These are phyloP conservation scores for Saksenaea vasiformis DNA, from an alignment of 371 early-diverging fungal genomes.

Conservation along the genomic window DNA sequence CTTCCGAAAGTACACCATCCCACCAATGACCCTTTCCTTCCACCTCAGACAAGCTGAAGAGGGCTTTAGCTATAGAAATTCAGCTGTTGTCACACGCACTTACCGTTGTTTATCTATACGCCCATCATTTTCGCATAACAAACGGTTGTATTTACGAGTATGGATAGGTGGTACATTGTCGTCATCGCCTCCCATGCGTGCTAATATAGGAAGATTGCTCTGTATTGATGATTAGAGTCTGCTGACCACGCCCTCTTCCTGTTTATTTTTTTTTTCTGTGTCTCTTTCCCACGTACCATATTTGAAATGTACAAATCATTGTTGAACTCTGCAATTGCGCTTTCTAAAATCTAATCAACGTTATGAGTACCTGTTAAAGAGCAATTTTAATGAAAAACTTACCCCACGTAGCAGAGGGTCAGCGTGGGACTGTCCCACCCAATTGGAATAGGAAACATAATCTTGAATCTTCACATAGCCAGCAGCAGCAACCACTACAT, in stretches of 20 bases:
- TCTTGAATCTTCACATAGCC: conserved; percentile 73
- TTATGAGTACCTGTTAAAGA: background rate
- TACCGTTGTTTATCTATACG: conserved; percentile 36
- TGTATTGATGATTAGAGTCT: conserved; percentile 12
- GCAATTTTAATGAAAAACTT: conserved; percentile 13
- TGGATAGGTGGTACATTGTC: conserved; percentile 76
- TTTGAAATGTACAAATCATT: conserved; percentile 70
- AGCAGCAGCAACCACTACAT: conserved; percentile 63
- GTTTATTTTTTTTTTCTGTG: too few relatives aligned
- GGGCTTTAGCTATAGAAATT: background rate
- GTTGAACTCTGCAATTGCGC: conserved; percentile 72
- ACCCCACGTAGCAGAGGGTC: conserved; percentile 67
- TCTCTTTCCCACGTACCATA: conserved; percentile 36
- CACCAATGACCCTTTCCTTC: conserved; percentile 70
- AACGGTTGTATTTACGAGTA: conserved; percentile 58
- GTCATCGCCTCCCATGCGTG: conserved; percentile 62
- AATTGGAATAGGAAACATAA: conserved; percentile 65
- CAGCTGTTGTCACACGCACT: background rate
- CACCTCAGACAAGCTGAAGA: conserved; percentile 57
- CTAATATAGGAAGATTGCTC: conserved; percentile 63
- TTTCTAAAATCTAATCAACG: conserved; percentile 56
- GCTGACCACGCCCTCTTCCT: background rate
- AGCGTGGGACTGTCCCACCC: conserved; percentile 60
- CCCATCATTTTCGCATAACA: conserved; percentile 61
- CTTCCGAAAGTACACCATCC: conserved; percentile 53